Evolutionary conservation across 2,329 filamentous ascomycete species (phyloP), one percentile per base, ranked within the genome.

Genomic region (Aspergillus vadensis): DNA sequence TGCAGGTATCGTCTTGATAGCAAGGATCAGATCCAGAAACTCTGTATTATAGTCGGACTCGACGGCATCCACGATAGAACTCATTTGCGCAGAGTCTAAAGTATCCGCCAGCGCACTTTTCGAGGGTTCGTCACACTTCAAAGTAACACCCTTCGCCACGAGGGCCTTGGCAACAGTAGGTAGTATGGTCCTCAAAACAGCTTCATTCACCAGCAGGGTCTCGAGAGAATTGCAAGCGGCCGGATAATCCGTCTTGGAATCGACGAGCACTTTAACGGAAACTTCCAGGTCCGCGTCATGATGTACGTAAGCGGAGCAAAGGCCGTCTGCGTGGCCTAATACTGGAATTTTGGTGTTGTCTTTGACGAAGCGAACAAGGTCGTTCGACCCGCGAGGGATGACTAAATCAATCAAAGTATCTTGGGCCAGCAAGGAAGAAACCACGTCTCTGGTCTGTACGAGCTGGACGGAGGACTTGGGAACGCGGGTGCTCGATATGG

Each of bases 181-280:
- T 47, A 97, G 85, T 39, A 91, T 74, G 4, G 85, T 88, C 36
- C 77, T 73, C 3, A 97, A 81, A 0, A 88, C 88, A 15, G 85
- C 79, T 63, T 91, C 83, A 69, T 97, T 88, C 4, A 98, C 90
- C 17, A 99, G 86, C 9, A 99, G 84, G 1, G 92, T 96, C 79
- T 99, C 95, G n/a, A 93, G 79, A 44, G 90, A 88, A 80, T 99
- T 99, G 82, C 95, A 99, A 14, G 94, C 95, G 39, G 95, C 95
- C 1, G 94, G 92, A 73, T 99, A 99, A 76, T 89, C 91, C 25
- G 91, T 92, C 80, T 99, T 99, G 50, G 94, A 90, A 78, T 99
- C 95, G 57, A 97, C 82, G 51, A 98, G 81, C 57, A 97, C 89
- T 63, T 86, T 86, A 19, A 85, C 84, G 12, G 92, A 91, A 78